These are phyloP conservation scores for Dalechampia spathulata DNA, from an alignment of 441 rosid species.

Conservation along the genomic window DNA sequence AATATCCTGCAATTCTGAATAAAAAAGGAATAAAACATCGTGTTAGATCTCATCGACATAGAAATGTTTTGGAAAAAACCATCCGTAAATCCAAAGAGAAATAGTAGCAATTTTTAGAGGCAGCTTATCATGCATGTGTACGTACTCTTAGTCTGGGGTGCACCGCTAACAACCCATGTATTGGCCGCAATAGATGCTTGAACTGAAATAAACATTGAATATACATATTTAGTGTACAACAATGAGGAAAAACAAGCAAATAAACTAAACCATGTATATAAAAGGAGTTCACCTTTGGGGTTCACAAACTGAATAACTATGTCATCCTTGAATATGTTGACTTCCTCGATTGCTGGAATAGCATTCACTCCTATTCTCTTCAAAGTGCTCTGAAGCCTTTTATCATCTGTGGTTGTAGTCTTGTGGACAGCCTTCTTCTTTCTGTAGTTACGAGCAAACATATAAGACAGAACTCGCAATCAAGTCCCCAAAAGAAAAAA, in stretches of 20 bases:
- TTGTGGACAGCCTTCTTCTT: conserved; percentile 97
- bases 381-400: conserved; percentile 80
- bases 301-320: conserved; percentile 59
- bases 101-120: no score
- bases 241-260: neutral
- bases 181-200: conserved; percentile 89
- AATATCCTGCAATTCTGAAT: conserved; percentile 74
- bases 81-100: no score
- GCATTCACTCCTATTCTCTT: conserved; percentile 82
- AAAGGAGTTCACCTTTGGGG: conserved; percentile 6
- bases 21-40: neutral
- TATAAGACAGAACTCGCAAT: neutral
- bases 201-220: conserved; percentile 25
- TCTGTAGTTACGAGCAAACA: conserved; percentile 23
- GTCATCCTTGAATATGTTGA: conserved; percentile 88
- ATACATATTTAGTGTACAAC: neutral
- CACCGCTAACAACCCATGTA: conserved; percentile 88
- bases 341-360: conserved; percentile 84
- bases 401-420: conserved; percentile 82
- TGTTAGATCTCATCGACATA: neutral
- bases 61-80: neutral
- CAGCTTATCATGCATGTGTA: neutral
- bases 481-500: neutral
- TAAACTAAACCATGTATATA: neutral
- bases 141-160: conserved; percentile 84